Evolutionary conservation across 345 rosid genomes (phyloP).

Genomic region (Pelargonium nanum): DNA sequence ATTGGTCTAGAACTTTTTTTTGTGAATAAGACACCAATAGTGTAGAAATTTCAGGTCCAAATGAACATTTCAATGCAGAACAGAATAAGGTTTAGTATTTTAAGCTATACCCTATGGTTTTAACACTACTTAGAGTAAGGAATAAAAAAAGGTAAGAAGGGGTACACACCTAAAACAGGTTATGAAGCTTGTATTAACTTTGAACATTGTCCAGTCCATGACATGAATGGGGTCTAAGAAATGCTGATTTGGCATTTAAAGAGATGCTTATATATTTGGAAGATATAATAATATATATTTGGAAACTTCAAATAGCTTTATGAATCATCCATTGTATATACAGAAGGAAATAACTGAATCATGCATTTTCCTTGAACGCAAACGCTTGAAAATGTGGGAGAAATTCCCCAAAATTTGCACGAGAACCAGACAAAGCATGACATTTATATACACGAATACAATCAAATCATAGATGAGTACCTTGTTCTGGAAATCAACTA

Average conservation of each 20-base stretch:
- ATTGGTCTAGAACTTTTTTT: neutral
- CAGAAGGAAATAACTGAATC: no score
- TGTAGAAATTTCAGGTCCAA: neutral
- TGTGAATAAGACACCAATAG: neutral
- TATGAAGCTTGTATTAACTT: neutral
- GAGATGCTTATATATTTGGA: no score
- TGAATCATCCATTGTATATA: no score
- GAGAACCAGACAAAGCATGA: neutral
- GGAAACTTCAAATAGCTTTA: no score
- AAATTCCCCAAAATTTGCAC: no score
- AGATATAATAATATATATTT: no score
- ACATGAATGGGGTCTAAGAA: neutral
- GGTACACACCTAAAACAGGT: neutral
- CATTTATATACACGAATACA: no score
- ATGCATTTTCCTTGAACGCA: no score
- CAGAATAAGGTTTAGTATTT: neutral
- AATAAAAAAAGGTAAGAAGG: neutral
- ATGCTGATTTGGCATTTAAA: neutral
- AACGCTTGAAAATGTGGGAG: no score
- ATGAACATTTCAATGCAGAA: neutral
- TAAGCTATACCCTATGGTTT: neutral
- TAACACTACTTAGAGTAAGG: neutral
- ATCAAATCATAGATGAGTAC: no score
- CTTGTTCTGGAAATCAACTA: slow-evolving; percentile 67
- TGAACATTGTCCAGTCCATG: neutral